Evolutionary conservation across 2,329 filamentous ascomycete species (phyloP).

Genomic region (Hypoxylon sp.): DNA sequence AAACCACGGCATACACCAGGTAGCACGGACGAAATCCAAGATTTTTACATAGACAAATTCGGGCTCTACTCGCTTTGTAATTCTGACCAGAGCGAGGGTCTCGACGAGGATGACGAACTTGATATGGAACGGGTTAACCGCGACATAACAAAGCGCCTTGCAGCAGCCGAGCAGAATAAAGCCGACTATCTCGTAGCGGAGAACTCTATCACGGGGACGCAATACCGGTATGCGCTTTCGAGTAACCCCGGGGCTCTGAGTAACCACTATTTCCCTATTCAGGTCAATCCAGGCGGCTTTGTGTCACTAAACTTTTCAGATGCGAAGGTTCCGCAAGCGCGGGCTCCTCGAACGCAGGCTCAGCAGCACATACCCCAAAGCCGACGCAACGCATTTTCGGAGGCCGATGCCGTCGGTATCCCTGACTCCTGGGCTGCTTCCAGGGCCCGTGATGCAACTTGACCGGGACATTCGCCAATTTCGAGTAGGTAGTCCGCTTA

Average conservation of each 20-base stretch:
- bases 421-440: no score
- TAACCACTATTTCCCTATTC: neutral
- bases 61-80: neutral
- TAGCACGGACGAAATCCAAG: neutral
- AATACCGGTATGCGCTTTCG: neutral
- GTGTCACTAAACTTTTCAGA: constrained; percentile 3
- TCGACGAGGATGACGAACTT: neutral
- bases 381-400: no score
- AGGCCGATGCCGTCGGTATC: no score
- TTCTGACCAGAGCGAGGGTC: neutral
- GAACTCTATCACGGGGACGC: neutral
- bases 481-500: neutral
- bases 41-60: neutral
- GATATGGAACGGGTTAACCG: neutral
- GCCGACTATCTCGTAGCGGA: neutral
- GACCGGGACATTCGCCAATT: neutral
- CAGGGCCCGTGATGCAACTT: neutral
- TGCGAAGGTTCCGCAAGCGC: neutral
- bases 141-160: neutral
- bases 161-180: neutral
- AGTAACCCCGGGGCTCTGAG: neutral
- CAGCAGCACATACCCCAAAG: neutral
- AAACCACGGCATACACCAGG: neutral
- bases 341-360: neutral
- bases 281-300: constrained; percentile 3